Conservation (phyloP, 1,284 basidiomycete genomes). For the Schizophyllum amplum region DNA sequence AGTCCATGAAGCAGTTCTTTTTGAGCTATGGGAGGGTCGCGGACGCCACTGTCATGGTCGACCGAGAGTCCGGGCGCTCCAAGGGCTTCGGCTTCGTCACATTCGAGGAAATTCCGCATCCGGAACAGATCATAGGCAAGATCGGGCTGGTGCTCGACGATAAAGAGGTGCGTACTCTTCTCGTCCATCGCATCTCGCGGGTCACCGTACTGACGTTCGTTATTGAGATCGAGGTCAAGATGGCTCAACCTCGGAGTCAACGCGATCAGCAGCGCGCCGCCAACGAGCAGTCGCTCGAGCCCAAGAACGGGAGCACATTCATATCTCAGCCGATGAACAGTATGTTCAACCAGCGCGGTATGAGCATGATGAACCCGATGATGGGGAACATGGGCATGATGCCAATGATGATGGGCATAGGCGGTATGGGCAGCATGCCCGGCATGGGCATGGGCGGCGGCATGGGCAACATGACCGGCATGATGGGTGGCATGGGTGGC, state of each 20-base stretch:
- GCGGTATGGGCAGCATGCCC: constrained; percentile 18
- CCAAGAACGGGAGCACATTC: constrained; percentile 22
- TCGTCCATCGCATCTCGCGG: neutral
- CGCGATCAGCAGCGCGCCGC: constrained; percentile 41
- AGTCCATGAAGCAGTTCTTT: constrained; percentile 78
- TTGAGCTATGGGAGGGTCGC: constrained; percentile 73
- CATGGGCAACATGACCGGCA: constrained; percentile 23
- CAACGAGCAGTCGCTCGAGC: constrained; percentile 15
- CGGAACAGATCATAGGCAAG: constrained; percentile 66
- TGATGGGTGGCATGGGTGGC: constrained; percentile 17
- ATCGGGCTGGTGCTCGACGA: constrained; percentile 69
- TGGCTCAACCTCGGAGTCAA: constrained; percentile 70
- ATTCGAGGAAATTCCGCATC: constrained; percentile 71
- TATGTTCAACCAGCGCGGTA: constrained; percentile 50
- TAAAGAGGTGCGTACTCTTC: constrained; percentile 49
- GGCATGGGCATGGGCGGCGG: constrained; percentile 23
- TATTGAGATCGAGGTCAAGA: constrained; percentile 80
- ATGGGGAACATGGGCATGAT: constrained; percentile 35
- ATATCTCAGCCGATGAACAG: constrained; percentile 34
- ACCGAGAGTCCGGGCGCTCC: constrained; percentile 82
- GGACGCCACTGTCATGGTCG: constrained; percentile 91
- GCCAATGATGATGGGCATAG: constrained; percentile 34
- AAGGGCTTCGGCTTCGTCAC: constrained; percentile 95
- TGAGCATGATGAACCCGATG: constrained; percentile 40
- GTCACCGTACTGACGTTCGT: neutral